Evolutionary conservation across 73 alveolate genomes (phyloP).

Genomic region (Paramecium pentaurelia): DNA sequence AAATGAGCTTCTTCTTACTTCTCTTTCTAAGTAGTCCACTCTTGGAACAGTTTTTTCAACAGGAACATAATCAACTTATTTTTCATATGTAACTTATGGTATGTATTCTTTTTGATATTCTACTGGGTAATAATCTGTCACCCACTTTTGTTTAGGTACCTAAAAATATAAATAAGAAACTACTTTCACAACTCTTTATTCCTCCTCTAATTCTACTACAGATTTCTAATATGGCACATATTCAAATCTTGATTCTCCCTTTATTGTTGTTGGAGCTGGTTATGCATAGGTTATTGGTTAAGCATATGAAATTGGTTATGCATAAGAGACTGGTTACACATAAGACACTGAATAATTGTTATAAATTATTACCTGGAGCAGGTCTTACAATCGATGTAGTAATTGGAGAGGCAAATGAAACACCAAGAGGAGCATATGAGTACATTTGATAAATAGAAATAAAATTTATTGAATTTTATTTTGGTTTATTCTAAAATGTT

Average conservation of each 20-base stretch:
- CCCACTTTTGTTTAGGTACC: slow-evolving; percentile 63
- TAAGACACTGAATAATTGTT: not conserved
- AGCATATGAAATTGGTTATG: not conserved
- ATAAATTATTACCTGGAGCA: not conserved
- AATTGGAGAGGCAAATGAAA: slow-evolving; percentile 31
- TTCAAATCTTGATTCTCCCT: slow-evolving; percentile 59
- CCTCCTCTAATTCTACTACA: slow-evolving; percentile 56
- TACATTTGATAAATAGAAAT: not conserved
- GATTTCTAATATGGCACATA: slow-evolving; percentile 56
- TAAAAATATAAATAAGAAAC: not conserved
- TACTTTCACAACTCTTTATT: slow-evolving; percentile 47
- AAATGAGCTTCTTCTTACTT: slow-evolving; percentile 47
- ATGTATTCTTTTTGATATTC: slow-evolving; percentile 55
- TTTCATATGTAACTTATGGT: slow-evolving; percentile 56
- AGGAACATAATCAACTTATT: slow-evolving; percentile 57
- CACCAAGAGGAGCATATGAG: slow-evolving; percentile 22
- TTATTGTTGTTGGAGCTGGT: slow-evolving; percentile 38
- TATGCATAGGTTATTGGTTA: not conserved
- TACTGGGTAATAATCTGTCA: slow-evolving; percentile 61
- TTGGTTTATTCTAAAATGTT: not conserved
- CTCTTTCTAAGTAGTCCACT: slow-evolving; percentile 45
- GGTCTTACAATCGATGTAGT: not conserved
- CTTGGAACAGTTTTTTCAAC: slow-evolving; percentile 53
- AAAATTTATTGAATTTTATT: not conserved
- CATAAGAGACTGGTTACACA: not conserved